A percentile compares a stretch with the other conserved stretches of the same genome.
phyloP scores from a whole-genome alignment of 768 basidiomycete species.

The Postia placenta region DNA sequence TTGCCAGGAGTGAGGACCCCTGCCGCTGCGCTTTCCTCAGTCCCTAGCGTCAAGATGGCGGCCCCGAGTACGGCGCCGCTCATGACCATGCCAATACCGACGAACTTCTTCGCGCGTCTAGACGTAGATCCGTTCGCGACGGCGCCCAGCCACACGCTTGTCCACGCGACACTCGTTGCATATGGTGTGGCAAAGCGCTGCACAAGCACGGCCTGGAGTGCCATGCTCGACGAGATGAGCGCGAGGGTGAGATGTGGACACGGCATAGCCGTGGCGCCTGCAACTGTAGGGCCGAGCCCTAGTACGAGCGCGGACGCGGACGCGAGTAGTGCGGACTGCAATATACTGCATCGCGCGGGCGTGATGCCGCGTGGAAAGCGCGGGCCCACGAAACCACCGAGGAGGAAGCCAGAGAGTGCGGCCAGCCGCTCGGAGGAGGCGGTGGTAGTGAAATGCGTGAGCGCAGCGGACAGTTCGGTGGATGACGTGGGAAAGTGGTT shows the following conservation, averaged over 20 bases:
- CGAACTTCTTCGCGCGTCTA: neutral
- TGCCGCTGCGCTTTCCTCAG: neutral
- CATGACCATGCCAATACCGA: neutral
- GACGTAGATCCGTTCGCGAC: neutral
- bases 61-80: conserved; percentile 1
- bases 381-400: neutral
- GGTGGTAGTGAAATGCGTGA: neutral
- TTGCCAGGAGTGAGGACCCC: no score
- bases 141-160: conserved; percentile 4
- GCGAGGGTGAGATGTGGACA: neutral
- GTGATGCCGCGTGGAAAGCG: neutral
- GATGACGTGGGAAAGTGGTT: neutral
- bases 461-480: neutral
- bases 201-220: conserved; percentile 5
- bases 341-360: neutral
- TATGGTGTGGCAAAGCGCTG: conserved; percentile 1
- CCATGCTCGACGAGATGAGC: conserved; percentile 3
- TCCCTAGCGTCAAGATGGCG: neutral
- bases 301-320: neutral
- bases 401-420: conserved; percentile 2
- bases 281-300: neutral
- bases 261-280: neutral
- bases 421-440: neutral
- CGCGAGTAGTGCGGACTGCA: conserved; percentile 3
- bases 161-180: conserved; percentile 5